A percentile compares a stretch with the other conserved stretches of the same genome.
These are phyloP conservation scores for Sisymbrium altissimum DNA, from an alignment of 345 rosid species.

Conservation along the genomic window DNA sequence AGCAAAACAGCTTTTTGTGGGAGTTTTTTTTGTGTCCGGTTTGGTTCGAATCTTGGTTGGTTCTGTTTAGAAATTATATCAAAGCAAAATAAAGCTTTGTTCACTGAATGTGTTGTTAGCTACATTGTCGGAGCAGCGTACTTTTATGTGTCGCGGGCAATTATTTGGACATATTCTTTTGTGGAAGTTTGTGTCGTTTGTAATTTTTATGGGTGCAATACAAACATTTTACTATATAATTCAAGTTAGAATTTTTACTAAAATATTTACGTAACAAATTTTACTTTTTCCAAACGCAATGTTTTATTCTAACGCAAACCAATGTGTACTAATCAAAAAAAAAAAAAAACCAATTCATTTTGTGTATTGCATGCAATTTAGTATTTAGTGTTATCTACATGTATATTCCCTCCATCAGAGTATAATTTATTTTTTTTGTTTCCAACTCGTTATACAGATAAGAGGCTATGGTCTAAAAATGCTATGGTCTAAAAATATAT, in stretches of 20 bases:
- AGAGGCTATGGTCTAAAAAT: neutral
- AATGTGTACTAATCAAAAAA: neutral
- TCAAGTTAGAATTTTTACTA: no score
- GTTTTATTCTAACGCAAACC: neutral
- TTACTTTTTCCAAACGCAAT: neutral
- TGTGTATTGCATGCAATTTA: neutral
- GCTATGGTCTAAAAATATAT: neutral
- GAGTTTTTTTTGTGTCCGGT: slow-evolving; percentile 5
- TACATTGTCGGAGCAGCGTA: neutral
- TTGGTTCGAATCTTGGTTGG: slow-evolving; percentile 26
- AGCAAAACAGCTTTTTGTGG: slow-evolving; percentile 13
- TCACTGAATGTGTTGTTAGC: slow-evolving; percentile 4
- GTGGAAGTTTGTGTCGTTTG: neutral
- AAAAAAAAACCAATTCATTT: neutral
- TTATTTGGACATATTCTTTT: neutral
- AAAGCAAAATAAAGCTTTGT: slow-evolving; percentile 8
- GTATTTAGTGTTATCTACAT: neutral
- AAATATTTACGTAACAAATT: neutral
- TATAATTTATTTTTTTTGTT: neutral
- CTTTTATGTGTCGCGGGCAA: neutral
- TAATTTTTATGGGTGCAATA: neutral
- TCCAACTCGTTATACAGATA: neutral
- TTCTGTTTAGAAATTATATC: neutral
- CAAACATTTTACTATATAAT: neutral
- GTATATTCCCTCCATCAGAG: neutral